A percentile compares a stretch with the other conserved stretches of the same genome.
These are phyloP conservation scores for Plasmodium fragile DNA, from an alignment of 169 alveolate species.

Conservation along the genomic window DNA sequence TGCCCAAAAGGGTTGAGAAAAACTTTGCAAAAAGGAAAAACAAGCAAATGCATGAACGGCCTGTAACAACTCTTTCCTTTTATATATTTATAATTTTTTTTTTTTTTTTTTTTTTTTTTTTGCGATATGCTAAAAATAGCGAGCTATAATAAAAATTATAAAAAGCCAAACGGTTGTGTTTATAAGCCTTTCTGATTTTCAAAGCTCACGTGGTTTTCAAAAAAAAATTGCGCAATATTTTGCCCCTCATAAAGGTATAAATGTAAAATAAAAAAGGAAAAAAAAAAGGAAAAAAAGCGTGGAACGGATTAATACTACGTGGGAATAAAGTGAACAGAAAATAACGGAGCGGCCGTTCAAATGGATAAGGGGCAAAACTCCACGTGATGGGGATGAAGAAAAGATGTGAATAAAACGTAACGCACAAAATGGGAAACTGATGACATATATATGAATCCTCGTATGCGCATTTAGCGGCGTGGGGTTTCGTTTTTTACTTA, in stretches of 20 bases:
- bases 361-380: neutral
- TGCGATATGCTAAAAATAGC: neutral
- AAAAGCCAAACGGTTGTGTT: neutral
- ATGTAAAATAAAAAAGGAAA: neutral
- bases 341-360: neutral
- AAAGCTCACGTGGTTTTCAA: neutral
- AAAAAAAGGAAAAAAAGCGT: neutral
- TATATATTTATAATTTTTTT: too few relatives aligned
- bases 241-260: neutral
- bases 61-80: neutral
- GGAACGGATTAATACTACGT: neutral
- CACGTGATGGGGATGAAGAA: neutral
- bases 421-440: neutral
- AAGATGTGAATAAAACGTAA: neutral
- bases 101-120: neutral
- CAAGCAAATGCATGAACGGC: neutral
- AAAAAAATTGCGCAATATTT: neutral
- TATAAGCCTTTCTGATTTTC: neutral
- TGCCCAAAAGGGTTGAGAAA: neutral
- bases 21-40: slow-evolving; percentile 2
- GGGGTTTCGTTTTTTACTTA: neutral
- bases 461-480: neutral
- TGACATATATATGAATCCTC: neutral
- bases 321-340: neutral
- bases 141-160: too few relatives aligned